Base-by-base conservation (phyloP, 2,329 filamentous ascomycete species). In the Ophiostoma fasciatum region DNA sequence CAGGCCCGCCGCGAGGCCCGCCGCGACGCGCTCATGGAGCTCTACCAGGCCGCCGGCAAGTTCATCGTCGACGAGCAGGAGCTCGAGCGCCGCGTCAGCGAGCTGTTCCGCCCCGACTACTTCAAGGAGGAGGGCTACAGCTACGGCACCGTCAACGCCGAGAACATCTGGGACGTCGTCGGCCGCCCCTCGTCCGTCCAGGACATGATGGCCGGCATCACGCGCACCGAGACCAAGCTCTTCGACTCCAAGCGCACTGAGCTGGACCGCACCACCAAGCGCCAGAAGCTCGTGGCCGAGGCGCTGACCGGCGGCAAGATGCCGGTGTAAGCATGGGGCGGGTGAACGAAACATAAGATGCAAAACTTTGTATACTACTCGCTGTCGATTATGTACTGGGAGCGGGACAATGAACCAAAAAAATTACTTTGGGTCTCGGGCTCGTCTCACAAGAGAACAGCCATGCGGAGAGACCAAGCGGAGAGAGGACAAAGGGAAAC, bases 21-120 rank as follows among this genome's bases (percentile, higher is more conserved):
- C 34, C 66, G 71, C 42, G 74, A 88, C 45, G 70, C 78, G 13
- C 60, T 98, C 21, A 83, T 94, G 58, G 76, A 82, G 40, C 69
- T 98, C 11, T 98, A 98, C 60, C 81, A 90, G 61, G 81, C 85
- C 48, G 85, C 90, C 5, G 72, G 80, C 19, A 64, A 73, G 27
- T 98, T 96, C 60, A 94, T 98, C 52, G 77, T 84, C 14, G 77
- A 70, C 18, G 85, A 93, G 54, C 61, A 68, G 34, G 78, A 93
- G 54, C 69, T 98, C 23, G 70, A 81, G 47, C 63, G 63, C 13
- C 70, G 75, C 45, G 77, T 94, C 38, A 79, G 92, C 17, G 60
- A 66, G 43, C 66, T 78, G n/a, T 98, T 94, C 59, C 68, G 73
- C 13, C 72, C 75, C 19, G 66, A 72, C 43, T 63, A 62, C 56